Percentiles rank a stretch among this genome's conserved stretches.
Evolutionary conservation across 345 rosid species (phyloP).

Genomic region (Clausena lansium): DNA sequence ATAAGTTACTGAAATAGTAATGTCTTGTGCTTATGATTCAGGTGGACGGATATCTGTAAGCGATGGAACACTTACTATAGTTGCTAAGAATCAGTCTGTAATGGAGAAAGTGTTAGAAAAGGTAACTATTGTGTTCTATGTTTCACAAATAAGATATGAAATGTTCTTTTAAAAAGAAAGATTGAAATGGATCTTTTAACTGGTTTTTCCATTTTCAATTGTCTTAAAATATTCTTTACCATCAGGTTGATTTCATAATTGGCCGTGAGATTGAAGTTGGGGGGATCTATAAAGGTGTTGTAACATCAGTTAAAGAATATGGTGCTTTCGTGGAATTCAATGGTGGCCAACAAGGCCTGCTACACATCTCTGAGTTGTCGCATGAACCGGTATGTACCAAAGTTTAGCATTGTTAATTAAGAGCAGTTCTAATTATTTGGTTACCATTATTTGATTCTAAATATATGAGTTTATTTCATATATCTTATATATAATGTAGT

Average conservation of each 20-base stretch:
- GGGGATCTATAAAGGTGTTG: constrained; percentile 79
- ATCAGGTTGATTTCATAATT: constrained; percentile 72
- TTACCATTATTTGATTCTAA: neutral
- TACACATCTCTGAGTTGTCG: constrained; percentile 91
- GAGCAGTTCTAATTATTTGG: neutral
- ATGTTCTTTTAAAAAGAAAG: neutral
- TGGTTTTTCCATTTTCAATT: constrained; percentile 5
- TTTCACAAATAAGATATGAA: neutral
- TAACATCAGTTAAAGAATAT: constrained; percentile 86
- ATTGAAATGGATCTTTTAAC: neutral
- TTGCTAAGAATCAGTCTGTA: constrained; percentile 71
- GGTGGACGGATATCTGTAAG: constrained; percentile 80
- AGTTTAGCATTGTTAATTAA: neutral
- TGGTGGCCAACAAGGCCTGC: constrained; percentile 94
- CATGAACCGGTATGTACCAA: constrained; percentile 68
- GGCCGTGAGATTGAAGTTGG: constrained; percentile 92
- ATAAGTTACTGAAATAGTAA: neutral
- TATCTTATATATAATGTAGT: neutral
- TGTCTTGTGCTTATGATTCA: constrained; percentile 28
- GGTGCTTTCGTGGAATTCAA: constrained; percentile 97
- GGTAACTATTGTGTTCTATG: constrained; percentile 37
- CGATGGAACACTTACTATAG: constrained; percentile 75
- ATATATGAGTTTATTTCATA: neutral
- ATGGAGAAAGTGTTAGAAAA: constrained; percentile 84
- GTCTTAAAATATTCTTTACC: constrained; percentile 13